Base-by-base conservation (phyloP, 495 filamentous ascomycete species). In the Trichoderma erinaceum region DNA sequence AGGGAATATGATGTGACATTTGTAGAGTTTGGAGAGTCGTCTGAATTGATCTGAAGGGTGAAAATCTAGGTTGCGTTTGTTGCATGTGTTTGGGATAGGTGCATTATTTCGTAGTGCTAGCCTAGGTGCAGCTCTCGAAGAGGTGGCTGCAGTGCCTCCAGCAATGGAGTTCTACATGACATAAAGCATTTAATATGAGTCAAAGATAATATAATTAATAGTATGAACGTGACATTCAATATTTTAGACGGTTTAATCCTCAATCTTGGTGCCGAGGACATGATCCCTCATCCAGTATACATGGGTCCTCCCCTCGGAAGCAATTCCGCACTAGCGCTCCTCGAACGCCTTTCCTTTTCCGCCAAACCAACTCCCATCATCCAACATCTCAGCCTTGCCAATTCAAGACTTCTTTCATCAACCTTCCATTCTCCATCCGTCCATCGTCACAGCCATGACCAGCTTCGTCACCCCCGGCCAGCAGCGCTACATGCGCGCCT, bases 401-500 rank as follows among this genome's bases (percentile, higher is more conserved):
- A 23, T 35, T 67, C 52, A 21, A 41, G 16, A 48, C 44, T 48
- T 48, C 44, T 46, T 27, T 38, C 27, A 56, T 12, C 50, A 46
- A 44, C 21, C 8, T 50, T 63, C 11, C 27, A 38, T 38, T 52
- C n/a, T 23, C 48, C 25, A 12, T 61, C 27, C 29, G 29, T 4
- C 4, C 56, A 61, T 61, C 56, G 25, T 21, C 10, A 11, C n/a
- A 27, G 41, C 32, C 18, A 80, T 81, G 78, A 76, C 77, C 11
- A 83, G 79, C 78, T 89, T 85, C 75, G 88, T 90, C 68, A 78
- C 89, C 18, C 84, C 89, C 13, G 80, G 80, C 72, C 89, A 92
- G 75, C 84, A 86, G 79, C 91, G 92, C 78, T 87, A 90, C 71
- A 85, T 97, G 58, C 93, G 95, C 73, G 95, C 95, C 68, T 99